Conservation (phyloP, 192 early-diverging fungal species). For the Coemansia sp. region DNA sequence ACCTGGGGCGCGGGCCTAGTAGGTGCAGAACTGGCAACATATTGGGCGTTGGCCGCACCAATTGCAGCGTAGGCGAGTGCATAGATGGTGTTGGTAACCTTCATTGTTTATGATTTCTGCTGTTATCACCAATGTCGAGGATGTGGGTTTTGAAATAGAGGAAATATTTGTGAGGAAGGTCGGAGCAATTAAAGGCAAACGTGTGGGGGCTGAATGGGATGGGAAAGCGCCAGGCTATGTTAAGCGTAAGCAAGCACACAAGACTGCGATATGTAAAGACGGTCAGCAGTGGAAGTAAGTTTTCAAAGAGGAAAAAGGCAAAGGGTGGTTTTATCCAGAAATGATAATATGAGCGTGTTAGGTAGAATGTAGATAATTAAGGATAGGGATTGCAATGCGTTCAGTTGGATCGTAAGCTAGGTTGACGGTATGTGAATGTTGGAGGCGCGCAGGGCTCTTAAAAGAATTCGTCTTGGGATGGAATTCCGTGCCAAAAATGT, state of each 20-base stretch:
- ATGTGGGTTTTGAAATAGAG: background rate
- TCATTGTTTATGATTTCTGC: constrained; percentile 15
- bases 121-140: background rate
- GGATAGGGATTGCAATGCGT: constrained; percentile 4
- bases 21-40: constrained; percentile 29
- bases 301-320: background rate
- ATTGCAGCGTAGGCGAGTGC: constrained; percentile 33
- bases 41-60: constrained; percentile 13
- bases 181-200: background rate
- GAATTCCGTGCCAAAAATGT: background rate
- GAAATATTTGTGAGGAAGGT: background rate
- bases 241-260: constrained; percentile 1
- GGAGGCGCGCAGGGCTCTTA: constrained; percentile 9
- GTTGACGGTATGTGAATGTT: background rate
- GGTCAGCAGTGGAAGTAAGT: background rate
- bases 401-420: background rate
- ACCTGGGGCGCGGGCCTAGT: constrained; percentile 9
- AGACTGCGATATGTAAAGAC: background rate
- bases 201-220: background rate
- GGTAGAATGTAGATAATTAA: constrained; percentile 1
- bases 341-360: constrained; percentile 1
- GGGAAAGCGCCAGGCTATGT: constrained; percentile 3
- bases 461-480: background rate
- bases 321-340: background rate
- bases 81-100: constrained; percentile 36